Conservation (phyloP, 129 eudicot genomes). For the Calendula officinalis region DNA sequence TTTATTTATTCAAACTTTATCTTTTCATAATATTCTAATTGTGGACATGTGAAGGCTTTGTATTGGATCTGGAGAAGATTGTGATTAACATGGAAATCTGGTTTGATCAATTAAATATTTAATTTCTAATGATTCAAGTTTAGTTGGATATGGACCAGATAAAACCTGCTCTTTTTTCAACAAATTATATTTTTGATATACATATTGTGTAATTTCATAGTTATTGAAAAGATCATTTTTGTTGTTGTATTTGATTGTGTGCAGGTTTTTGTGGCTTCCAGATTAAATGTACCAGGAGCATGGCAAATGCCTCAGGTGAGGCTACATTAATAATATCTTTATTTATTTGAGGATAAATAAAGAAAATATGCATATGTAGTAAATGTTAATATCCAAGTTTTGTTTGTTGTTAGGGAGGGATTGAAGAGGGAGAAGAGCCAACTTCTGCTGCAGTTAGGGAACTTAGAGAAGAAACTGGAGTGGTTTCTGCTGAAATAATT, state of each 20-base stretch:
- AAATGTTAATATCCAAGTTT: background rate
- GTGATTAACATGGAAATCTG: slow-evolving; percentile 19
- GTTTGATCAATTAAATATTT: slow-evolving; percentile 26
- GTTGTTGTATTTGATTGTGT: slow-evolving; percentile 25
- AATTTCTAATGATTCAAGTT: slow-evolving; percentile 16
- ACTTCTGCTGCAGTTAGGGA: slow-evolving; percentile 81
- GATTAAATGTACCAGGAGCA: slow-evolving; percentile 98
- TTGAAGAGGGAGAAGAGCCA: slow-evolving; percentile 98
- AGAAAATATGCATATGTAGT: background rate
- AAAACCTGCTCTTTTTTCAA: slow-evolving; percentile 11
- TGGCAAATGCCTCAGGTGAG: slow-evolving; percentile 99
- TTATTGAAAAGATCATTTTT: background rate
- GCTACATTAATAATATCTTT: background rate
- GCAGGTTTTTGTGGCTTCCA: slow-evolving; percentile 97
- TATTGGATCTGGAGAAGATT: slow-evolving; percentile 32
- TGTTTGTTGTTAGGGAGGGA: slow-evolving; percentile 62
- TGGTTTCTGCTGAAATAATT: slow-evolving; percentile 79
- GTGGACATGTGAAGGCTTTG: slow-evolving; percentile 30
- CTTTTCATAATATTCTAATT: background rate
- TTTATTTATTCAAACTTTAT: slow-evolving; percentile 15
- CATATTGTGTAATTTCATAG: slow-evolving; percentile 1
- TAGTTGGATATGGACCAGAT: slow-evolving; percentile 23
- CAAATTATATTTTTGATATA: background rate
- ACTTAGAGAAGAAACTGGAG: slow-evolving; percentile 94
- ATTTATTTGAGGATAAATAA: background rate